Evolutionary conservation across 164 flowering plant species (phyloP), one percentile per base, ranked within the genome.

Genomic region (Taxillus chinensis): DNA sequence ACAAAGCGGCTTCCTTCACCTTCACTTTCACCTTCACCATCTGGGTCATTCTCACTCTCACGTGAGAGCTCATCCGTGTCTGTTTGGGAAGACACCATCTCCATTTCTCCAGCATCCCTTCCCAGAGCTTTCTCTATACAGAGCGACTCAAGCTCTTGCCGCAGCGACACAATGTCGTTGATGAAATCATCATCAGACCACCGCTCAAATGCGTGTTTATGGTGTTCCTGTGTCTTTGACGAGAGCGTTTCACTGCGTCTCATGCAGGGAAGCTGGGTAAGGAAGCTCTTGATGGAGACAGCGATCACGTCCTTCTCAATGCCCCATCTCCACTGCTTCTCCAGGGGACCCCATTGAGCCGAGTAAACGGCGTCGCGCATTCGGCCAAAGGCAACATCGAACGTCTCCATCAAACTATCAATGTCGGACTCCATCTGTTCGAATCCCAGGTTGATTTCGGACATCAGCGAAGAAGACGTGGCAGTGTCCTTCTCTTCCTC

Each of bases 331-430:
- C 84, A 84, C 48, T 76, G 77, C 59, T 80, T 77, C 76, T 89
- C 96, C 39, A 68, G 17, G 0, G 89, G 82, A 45, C 75, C 77
- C 46, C 71, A 42, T 72, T 79, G 85, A 5, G 77, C 78, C 61
- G 59, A 70, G 14, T 73, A 72, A 55, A 82, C 75, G 5, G 81
- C 80, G 65, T 60, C 72, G 51, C 78, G 82, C 89, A 86, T 81
- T 70, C 72, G 81, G 60, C 74, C 78, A 69, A 86, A 86, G 41
- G 85, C 89, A 41, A 78, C 56, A 71, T 86, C 88, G 55, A 87
- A 58, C 5, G 90, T 83, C 42, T 78, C 88, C 63, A 86, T 86
- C 53, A 89, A 65, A 45, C 64, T 67, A 43, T 81, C 86, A 7
- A 92, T 83, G 53, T 85, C 95, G 3, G 74, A 75, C 3, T 86